Percentiles rank a stretch among this genome's conserved stretches.
phyloP scores from a whole-genome alignment of 2,329 filamentous ascomycete genomes.

The Waltergamsia citrina region DNA sequence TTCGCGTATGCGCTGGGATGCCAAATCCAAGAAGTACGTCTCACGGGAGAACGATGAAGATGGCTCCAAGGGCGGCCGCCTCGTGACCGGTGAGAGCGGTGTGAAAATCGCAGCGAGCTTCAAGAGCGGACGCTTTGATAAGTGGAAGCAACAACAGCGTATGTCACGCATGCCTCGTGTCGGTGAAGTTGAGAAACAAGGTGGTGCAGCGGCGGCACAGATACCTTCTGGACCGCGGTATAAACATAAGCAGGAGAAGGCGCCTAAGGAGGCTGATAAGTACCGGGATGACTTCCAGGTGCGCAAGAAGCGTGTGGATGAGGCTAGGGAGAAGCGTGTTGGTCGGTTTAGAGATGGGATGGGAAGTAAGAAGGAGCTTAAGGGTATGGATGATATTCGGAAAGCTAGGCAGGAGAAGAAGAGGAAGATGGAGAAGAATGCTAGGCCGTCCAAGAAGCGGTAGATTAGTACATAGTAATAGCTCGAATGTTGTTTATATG shows the following conservation, averaged over 20 bases:
- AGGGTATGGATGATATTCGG: slow-evolving; percentile 72
- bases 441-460: slow-evolving; percentile 59
- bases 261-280: slow-evolving; percentile 90
- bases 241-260: slow-evolving; percentile 79
- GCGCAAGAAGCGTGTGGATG: slow-evolving; percentile 81
- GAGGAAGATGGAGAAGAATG: slow-evolving; percentile 77
- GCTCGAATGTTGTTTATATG: too few species aligned
- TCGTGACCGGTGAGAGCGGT: slow-evolving; percentile 83
- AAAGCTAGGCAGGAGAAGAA: slow-evolving; percentile 73
- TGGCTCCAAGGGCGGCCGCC: slow-evolving; percentile 60
- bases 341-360: slow-evolving; percentile 64
- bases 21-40: slow-evolving; percentile 94
- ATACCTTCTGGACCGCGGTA: slow-evolving; percentile 39
- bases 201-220: slow-evolving; percentile 2
- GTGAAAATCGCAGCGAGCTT: slow-evolving; percentile 94
- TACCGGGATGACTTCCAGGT: slow-evolving; percentile 83
- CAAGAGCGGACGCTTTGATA: slow-evolving; percentile 86
- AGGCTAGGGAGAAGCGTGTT: slow-evolving; percentile 76
- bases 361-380: slow-evolving; percentile 70
- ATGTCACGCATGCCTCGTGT: slow-evolving; percentile 69
- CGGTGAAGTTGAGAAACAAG: slow-evolving; percentile 63
- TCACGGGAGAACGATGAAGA: slow-evolving; percentile 88
- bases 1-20: slow-evolving; percentile 86
- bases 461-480: too few species aligned
- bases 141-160: slow-evolving; percentile 81